A percentile compares a stretch with the other conserved stretches of the same genome.
These are phyloP conservation scores for Euptelea pleiosperma DNA, from an alignment of 164 flowering plant genomes.

Conservation along the genomic window DNA sequence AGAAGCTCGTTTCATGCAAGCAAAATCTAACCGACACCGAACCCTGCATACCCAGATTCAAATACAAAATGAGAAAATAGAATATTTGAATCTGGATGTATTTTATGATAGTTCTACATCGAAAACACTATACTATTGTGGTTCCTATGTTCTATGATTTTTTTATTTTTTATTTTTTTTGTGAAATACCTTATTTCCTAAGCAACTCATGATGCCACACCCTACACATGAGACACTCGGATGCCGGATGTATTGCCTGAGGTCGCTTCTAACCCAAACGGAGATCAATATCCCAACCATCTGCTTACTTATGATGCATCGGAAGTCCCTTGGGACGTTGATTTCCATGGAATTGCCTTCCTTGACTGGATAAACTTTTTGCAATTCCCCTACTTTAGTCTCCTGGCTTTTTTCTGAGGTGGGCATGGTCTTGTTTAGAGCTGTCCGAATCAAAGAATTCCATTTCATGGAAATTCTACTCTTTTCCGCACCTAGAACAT, in stretches of 20 bases:
- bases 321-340: conserved; percentile 28
- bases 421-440: conserved; percentile 43
- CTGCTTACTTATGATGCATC: conserved; percentile 61
- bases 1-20: conserved; percentile 69
- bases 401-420: conserved; percentile 7
- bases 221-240: conserved; percentile 68
- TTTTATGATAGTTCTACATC: too few relatives aligned
- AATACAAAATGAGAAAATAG: not conserved
- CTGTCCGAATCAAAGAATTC: conserved; percentile 57
- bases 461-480: conserved; percentile 47
- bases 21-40: conserved; percentile 63
- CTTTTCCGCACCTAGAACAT: conserved; percentile 56
- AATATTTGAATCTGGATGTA: too few relatives aligned
- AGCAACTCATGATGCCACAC: conserved; percentile 78
- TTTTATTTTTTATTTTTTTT: too few relatives aligned
- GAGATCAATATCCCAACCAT: conserved; percentile 75
- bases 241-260: conserved; percentile 37
- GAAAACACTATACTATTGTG: too few relatives aligned
- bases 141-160: too few relatives aligned
- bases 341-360: conserved; percentile 13
- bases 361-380: conserved; percentile 17
- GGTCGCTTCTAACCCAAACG: conserved; percentile 57
- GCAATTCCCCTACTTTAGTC: conserved; percentile 10
- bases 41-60: conserved; percentile 45
- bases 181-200: conserved; percentile 67